phyloP scores from a whole-genome alignment of 371 early-diverging fungal species.

The Mortierella sp. region DNA sequence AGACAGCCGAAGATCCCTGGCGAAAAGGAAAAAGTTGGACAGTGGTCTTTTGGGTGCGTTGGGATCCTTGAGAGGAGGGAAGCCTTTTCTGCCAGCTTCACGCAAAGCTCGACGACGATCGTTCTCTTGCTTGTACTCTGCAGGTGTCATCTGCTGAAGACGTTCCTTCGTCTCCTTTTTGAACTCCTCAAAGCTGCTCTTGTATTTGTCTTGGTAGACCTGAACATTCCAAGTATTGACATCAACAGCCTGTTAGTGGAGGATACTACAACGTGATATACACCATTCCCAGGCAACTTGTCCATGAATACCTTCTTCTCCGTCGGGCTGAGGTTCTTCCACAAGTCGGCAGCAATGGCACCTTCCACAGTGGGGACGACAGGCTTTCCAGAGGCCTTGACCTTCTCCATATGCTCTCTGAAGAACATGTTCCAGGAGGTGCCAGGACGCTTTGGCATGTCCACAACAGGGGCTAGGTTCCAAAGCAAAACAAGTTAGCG shows the following conservation, averaged over 20 bases:
- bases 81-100: constrained; percentile 56
- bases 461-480: constrained; percentile 20
- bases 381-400: constrained; percentile 46
- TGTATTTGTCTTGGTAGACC: constrained; percentile 54
- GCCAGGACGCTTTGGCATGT: constrained; percentile 61
- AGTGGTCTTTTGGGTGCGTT: constrained; percentile 67
- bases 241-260: background rate
- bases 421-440: constrained; percentile 64
- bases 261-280: background rate
- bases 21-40: constrained; percentile 58
- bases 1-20: constrained; percentile 46
- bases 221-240: background rate
- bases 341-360: constrained; percentile 22
- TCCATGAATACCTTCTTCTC: constrained; percentile 32
- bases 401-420: constrained; percentile 55
- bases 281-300: background rate
- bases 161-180: constrained; percentile 49
- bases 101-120: constrained; percentile 53
- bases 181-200: constrained; percentile 47
- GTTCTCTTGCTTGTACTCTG: constrained; percentile 64
- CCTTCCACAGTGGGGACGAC: constrained; percentile 38
- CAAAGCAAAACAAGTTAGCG: background rate
- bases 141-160: constrained; percentile 58
- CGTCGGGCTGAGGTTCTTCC: constrained; percentile 29
- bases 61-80: constrained; percentile 66